Conservation (phyloP, 352 stramenopile species). For the Phytophthora hybrid region DNA sequence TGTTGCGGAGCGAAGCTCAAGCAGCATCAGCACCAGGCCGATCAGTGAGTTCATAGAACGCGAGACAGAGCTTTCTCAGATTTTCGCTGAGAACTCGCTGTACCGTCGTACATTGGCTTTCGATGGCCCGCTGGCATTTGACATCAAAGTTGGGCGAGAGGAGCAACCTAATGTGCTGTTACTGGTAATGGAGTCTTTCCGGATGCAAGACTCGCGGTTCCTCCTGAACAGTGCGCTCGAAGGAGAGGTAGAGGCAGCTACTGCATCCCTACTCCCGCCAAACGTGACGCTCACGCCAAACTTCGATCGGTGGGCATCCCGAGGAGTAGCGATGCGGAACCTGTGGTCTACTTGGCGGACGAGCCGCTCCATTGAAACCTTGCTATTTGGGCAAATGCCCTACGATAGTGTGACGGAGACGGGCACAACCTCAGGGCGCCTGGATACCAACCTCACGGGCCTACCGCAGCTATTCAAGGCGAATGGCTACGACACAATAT, state of each 20-base stretch:
- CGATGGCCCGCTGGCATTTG: conserved; percentile 60
- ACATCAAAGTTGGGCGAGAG: conserved; percentile 45
- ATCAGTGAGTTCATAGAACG: conserved; percentile 59
- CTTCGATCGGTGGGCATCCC: conserved; percentile 66
- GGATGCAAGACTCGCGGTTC: conserved; percentile 64
- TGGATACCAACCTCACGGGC: conserved; percentile 48
- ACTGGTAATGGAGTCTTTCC: conserved; percentile 74
- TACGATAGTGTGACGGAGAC: conserved; percentile 68
- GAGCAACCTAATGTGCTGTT: conserved; percentile 72
- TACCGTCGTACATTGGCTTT: conserved; percentile 60
- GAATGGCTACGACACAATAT: conserved; percentile 71
- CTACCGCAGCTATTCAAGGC: conserved; percentile 65
- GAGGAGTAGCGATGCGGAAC: conserved; percentile 61
- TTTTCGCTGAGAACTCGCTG: conserved; percentile 54
- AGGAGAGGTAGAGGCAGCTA: conserved; percentile 38
- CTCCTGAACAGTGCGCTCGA: conserved; percentile 34
- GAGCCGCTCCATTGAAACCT: conserved; percentile 70
- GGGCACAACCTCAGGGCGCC: conserved; percentile 52
- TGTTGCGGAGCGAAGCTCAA: conserved; percentile 25
- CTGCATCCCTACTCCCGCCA: conserved; percentile 39
- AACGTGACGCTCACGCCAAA: conserved; percentile 71
- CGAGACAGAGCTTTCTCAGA: conserved; percentile 49
- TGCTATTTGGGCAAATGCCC: conserved; percentile 70
- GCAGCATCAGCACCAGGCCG: conserved; percentile 21
- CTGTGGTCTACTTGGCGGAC: conserved; percentile 78